phyloP scores from a whole-genome alignment of 1,284 basidiomycete genomes.

The Nidula niveotomentosa region DNA sequence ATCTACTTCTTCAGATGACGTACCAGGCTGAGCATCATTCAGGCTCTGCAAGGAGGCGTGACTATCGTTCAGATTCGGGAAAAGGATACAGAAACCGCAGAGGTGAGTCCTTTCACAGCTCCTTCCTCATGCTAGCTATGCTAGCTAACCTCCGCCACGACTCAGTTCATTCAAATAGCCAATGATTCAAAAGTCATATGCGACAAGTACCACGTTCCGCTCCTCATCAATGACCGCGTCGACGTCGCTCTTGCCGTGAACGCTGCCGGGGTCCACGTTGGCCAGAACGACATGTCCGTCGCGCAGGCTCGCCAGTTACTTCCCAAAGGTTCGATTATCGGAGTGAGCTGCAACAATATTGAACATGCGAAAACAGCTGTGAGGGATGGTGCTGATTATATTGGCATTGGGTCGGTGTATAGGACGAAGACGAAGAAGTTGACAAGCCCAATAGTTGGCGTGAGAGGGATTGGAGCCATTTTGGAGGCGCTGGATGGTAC shows the following conservation, averaged over 20 bases:
- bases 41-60: slow-evolving; percentile 85
- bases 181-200: slow-evolving; percentile 72
- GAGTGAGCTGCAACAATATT: slow-evolving; percentile 78
- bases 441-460: slow-evolving; percentile 56
- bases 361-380: slow-evolving; percentile 62
- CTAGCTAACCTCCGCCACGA: neutral
- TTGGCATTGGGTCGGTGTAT: slow-evolving; percentile 86
- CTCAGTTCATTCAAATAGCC: slow-evolving; percentile 81
- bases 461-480: slow-evolving; percentile 66
- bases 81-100: slow-evolving; percentile 77
- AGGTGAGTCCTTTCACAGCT: slow-evolving; percentile 42
- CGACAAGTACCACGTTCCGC: slow-evolving; percentile 78
- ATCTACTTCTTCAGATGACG: too few species aligned
- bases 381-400: slow-evolving; percentile 73
- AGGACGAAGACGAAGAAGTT: slow-evolving; percentile 74
- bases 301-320: slow-evolving; percentile 69
- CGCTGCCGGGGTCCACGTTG: slow-evolving; percentile 86
- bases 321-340: slow-evolving; percentile 74
- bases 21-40: neutral
- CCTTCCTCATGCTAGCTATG: neutral
- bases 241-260: slow-evolving; percentile 83
- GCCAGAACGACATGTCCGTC: slow-evolving; percentile 88
- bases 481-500: slow-evolving; percentile 65
- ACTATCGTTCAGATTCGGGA: slow-evolving; percentile 90
- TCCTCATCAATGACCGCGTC: slow-evolving; percentile 92